Evolutionary conservation across 352 stramenopile genomes (phyloP), one percentile per base, ranked within the genome.

Genomic region (Pythium monospermum): DNA sequence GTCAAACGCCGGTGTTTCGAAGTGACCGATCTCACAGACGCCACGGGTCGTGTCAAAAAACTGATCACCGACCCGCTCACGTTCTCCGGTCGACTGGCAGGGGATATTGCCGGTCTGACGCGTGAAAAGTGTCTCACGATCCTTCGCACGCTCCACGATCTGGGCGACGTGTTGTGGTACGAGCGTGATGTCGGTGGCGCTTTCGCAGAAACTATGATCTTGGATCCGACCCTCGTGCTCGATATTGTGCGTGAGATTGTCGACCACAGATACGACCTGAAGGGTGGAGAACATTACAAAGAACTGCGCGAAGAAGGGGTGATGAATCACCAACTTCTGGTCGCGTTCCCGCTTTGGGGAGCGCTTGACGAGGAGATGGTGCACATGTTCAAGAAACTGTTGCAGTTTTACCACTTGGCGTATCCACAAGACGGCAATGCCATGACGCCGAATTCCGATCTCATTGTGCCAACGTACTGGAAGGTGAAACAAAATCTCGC

Each of bases 201-300:
- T 8, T n/a, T 6, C 7, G 15, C 21, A 23, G 18, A 45, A 6
- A 10, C 18, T 10, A 45, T 45, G 18, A 28, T 45, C 15, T 27
- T 45, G 18, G 22, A 54, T 18, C 61, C 49, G 3, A 61, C 50
- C 4, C 52, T 69, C 41, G 51, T 58, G 2, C 60, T 69, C 5
- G 56, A 69, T 22, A 33, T 64, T 18, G 27, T 49, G 6, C 42
- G 42, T 11, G 25, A 49, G n/a, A 26, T 49, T 5, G 27, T 36
- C 42, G 36, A 49, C 42, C n/a, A n/a, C n/a, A n/a, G n/a, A n/a
- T 22, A 49, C 27, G 11, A 18, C 4, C 16, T 49, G 25, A 25
- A 36, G 5, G 27, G 36, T 7, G 23, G 42, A 30, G 27, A 31
- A 12, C 6, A 4, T 10, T 23, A 11, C 25, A 15, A 36, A n/a